phyloP scores from a whole-genome alignment of 1,139 yeast species.

The Geotrichum australiense region DNA sequence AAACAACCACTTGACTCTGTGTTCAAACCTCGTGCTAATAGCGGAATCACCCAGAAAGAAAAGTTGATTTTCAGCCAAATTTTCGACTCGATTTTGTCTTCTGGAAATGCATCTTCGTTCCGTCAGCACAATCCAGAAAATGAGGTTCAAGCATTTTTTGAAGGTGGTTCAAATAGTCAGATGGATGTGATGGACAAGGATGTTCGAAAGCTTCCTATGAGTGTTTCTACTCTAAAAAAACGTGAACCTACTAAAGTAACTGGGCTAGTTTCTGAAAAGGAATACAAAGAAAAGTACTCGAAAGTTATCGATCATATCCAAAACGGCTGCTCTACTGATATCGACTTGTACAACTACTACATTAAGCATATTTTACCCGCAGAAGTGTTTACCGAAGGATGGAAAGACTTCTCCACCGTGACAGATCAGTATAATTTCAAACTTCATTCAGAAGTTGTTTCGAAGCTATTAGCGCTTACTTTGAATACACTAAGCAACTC shows the following conservation, averaged over 20 bases:
- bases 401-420: conserved; percentile 16
- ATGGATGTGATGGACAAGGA: conserved; percentile 20
- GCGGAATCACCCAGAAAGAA: conserved; percentile 22
- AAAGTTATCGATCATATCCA: conserved; percentile 27
- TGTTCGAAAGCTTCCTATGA: conserved; percentile 22
- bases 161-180: conserved; percentile 13
- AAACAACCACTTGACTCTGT: conserved; percentile 6
- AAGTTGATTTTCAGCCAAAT: conserved; percentile 24
- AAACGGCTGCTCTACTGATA: conserved; percentile 25
- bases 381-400: neutral
- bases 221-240: conserved; percentile 20
- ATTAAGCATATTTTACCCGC: conserved; percentile 19
- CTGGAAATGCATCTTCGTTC: conserved; percentile 12
- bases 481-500: conserved; percentile 28
- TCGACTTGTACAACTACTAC: conserved; percentile 27
- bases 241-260: neutral
- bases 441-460: conserved; percentile 21
- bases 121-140: conserved; percentile 10
- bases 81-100: conserved; percentile 23
- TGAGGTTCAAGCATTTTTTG: conserved; percentile 25
- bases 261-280: conserved; percentile 5
- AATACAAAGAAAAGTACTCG: conserved; percentile 18
- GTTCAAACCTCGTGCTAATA: conserved; percentile 12
- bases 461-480: conserved; percentile 17
- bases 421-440: conserved; percentile 18